phyloP scores from a whole-genome alignment of 805 yeast species.

The Saccharomyces kudriavzevii region DNA sequence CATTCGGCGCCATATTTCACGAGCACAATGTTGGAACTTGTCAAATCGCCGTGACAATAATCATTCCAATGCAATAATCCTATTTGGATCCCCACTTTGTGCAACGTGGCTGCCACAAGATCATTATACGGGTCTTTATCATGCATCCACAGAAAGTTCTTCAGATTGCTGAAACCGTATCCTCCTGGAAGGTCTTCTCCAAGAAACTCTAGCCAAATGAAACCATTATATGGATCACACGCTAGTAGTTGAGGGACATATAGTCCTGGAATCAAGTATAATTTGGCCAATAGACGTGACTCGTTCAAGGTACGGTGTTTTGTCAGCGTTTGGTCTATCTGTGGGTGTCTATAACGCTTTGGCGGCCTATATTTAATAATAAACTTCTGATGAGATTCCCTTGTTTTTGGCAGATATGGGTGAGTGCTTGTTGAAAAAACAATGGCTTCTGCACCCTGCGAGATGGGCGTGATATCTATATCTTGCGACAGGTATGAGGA shows the following conservation, averaged over 20 bases:
- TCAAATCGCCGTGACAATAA: conserved; percentile 87
- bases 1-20: conserved; percentile 23
- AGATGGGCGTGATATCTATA: conserved; percentile 46
- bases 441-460: conserved; percentile 90
- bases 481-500: conserved; percentile 36
- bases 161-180: conserved; percentile 47
- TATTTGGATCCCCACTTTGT: conserved; percentile 55
- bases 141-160: conserved; percentile 62
- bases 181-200: conserved; percentile 51
- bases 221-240: conserved; percentile 69
- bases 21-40: conserved; percentile 78
- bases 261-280: conserved; percentile 41
- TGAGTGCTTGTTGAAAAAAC: conserved; percentile 57
- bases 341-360: conserved; percentile 84
- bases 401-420: conserved; percentile 47
- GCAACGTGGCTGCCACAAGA: conserved; percentile 39
- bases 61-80: conserved; percentile 68
- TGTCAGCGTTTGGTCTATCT: conserved; percentile 66
- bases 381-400: conserved; percentile 31
- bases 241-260: conserved; percentile 66
- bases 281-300: conserved; percentile 62
- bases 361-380: conserved; percentile 82
- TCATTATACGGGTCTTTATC: conserved; percentile 26
- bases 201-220: conserved; percentile 81
- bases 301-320: conserved; percentile 79